These are phyloP conservation scores for Cyphellophora europaea DNA, from an alignment of 2,329 filamentous ascomycete species.

Conservation along the genomic window DNA sequence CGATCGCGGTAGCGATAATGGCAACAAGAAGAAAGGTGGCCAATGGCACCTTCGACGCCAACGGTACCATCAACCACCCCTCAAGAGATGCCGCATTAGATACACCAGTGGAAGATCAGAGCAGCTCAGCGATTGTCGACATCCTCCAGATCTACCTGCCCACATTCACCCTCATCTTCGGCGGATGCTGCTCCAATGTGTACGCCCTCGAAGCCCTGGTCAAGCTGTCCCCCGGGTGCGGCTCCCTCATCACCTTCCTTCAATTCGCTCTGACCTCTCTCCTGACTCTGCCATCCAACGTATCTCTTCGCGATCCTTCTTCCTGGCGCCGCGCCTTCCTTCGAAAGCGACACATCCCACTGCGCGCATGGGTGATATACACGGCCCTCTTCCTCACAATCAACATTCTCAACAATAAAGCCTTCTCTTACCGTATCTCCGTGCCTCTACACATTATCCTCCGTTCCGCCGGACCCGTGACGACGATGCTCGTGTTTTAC, in stretches of 20 bases:
- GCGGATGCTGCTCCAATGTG: conserved; percentile 92
- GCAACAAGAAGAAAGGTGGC: no score
- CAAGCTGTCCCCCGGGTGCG: conserved; percentile 77
- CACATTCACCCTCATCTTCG: conserved; percentile 83
- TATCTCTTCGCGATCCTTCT: conserved; percentile 40
- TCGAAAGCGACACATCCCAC: conserved; percentile 67
- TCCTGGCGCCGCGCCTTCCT: conserved; percentile 28
- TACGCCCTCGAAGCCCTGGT: conserved; percentile 93
- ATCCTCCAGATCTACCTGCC: conserved; percentile 15
- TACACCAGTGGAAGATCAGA: no score
- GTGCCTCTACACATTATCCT: conserved; percentile 96
- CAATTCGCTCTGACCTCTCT: conserved; percentile 78
- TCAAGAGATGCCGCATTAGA: no score
- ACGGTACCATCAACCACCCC: no score
- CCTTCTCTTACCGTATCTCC: conserved; percentile 93
- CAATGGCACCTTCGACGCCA: no score
- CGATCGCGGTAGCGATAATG: no score
- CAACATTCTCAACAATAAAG: conserved; percentile 95
- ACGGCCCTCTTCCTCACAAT: conserved; percentile 86
- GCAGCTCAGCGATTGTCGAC: background rate
- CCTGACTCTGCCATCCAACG: conserved; percentile 66
- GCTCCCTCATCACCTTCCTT: conserved; percentile 76
- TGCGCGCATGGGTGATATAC: conserved; percentile 78
- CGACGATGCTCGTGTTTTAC: conserved; percentile 85
- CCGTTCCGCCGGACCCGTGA: conserved; percentile 88